Percentiles rank a stretch among this genome's conserved stretches.
Conservation (phyloP, 805 yeast species). For the Zygoascus biomembranicola region DNA sequence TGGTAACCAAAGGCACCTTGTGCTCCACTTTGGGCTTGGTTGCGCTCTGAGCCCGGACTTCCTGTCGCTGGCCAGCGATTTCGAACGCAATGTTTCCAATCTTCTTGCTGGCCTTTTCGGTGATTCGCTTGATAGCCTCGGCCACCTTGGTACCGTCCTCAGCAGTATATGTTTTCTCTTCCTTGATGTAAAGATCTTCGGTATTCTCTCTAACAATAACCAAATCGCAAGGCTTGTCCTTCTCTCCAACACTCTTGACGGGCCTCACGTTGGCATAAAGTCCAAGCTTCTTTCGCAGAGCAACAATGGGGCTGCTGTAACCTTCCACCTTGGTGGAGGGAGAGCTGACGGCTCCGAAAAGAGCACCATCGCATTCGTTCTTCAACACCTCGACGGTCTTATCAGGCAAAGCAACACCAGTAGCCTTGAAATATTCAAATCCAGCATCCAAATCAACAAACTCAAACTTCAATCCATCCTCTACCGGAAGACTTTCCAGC, state of each 20-base stretch:
- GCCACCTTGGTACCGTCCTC: constrained; percentile 85
- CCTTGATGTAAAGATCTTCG: constrained; percentile 93
- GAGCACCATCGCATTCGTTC: constrained; percentile 88
- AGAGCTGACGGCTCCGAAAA: constrained; percentile 93
- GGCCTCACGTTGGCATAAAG: constrained; percentile 97
- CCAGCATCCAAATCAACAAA: constrained; percentile 91
- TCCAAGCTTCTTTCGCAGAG: constrained; percentile 92
- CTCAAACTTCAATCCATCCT: constrained; percentile 67
- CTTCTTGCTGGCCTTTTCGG: constrained; percentile 75
- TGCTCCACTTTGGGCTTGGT: constrained; percentile 22
- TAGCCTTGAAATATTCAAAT: constrained; percentile 82
- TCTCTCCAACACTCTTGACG: constrained; percentile 85
- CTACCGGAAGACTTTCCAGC: constrained; percentile 70
- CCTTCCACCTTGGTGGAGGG: constrained; percentile 93
- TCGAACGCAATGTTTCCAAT: constrained; percentile 90
- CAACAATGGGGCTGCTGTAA: constrained; percentile 97
- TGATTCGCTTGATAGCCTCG: constrained; percentile 94
- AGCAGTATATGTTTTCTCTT: constrained; percentile 67
- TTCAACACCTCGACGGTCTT: constrained; percentile 74
- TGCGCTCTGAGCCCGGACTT: constrained; percentile 48
- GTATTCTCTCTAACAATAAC: constrained; percentile 98
- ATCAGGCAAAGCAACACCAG: constrained; percentile 95
- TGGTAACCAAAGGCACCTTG: constrained; percentile 69
- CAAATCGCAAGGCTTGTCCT: constrained; percentile 85
- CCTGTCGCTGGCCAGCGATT: constrained; percentile 86